Conservation (phyloP, 169 alveolate genomes). For the Plasmodium gaboni region DNA sequence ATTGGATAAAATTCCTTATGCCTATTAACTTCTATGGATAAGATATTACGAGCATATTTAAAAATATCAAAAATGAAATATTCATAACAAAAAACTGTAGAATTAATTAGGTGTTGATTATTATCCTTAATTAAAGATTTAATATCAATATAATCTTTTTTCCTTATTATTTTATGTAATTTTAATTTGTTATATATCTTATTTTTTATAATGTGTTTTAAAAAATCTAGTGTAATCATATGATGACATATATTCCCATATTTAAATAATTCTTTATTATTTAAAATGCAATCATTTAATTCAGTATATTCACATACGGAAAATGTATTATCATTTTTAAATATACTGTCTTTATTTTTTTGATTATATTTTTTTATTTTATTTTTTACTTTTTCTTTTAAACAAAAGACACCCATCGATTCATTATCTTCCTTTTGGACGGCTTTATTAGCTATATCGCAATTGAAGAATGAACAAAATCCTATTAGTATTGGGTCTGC, state of each 20-base stretch:
- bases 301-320: slow-evolving; percentile 75
- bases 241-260: slow-evolving; percentile 87
- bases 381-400: slow-evolving; percentile 15
- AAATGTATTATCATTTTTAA: slow-evolving; percentile 2
- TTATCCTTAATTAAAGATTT: slow-evolving; percentile 2
- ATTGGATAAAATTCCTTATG: slow-evolving; percentile 58
- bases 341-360: neutral
- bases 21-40: slow-evolving; percentile 48
- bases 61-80: slow-evolving; percentile 83
- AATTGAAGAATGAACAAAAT: slow-evolving; percentile 30
- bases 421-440: slow-evolving; percentile 27
- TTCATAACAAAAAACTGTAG: slow-evolving; percentile 81
- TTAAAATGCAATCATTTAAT: slow-evolving; percentile 23
- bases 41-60: slow-evolving; percentile 76
- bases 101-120: slow-evolving; percentile 2
- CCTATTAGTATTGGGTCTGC: slow-evolving; percentile 68
- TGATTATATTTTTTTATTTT: neutral
- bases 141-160: slow-evolving; percentile 20
- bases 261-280: slow-evolving; percentile 41
- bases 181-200: slow-evolving; percentile 76
- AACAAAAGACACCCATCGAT: slow-evolving; percentile 63
- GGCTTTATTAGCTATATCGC: slow-evolving; percentile 70
- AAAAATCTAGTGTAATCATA: slow-evolving; percentile 77
- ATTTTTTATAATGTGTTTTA: slow-evolving; percentile 74
- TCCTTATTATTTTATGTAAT: slow-evolving; percentile 78